Base-by-base conservation (phyloP, 805 yeast genomes). In the Vanderwaltozyma yarrowii region DNA sequence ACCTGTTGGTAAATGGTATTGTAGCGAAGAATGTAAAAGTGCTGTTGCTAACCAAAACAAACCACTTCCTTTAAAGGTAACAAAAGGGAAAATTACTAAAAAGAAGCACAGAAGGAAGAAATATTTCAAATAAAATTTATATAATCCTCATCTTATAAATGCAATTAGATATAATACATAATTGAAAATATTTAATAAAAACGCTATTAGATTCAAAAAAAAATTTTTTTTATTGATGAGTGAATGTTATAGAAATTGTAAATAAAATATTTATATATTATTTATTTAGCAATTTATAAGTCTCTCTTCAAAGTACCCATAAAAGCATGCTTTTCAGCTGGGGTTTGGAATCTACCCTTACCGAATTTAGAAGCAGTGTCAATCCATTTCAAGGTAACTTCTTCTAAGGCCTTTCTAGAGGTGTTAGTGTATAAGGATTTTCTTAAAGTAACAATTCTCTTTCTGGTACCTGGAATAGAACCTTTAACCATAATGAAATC, bases 261-360 rank as follows among this genome's bases (percentile, higher is more conserved):
- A 28, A 36, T 23, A 21, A 30, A 21, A 34, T 17, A 27, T 18
- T 24, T 26, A 20, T 18, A 10, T 13, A 30, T 5, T 15, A 17
- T n/a, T 23, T 24, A 17, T 21, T 34, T 30, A 32, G 32, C 33
- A 46, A 54, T 39, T 66, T 78, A 74, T 68, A 85, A 78, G 73
- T 88, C 96, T 81, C 85, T 88, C 95, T 92, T 92, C 70, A 92
- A 82, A 66, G 98, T 89, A 78, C 99, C 99, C 78, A 88, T 64
- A 89, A 92, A 92, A 67, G 98, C 94, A 67, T 81, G 87, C 88
- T 94, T 94, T 80, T 92, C 99, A 71, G 96, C 97, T 64, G 96
- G 95, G 66, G 99, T 92, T 78, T 92, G 99, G 97, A 92, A 92
- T 82, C 98, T 92, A 80, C 98, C 98, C 86, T 92, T 94, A 83